These are phyloP conservation scores for Aspergillus heteromorphus DNA, from an alignment of 495 filamentous ascomycete genomes.

Conservation along the genomic window DNA sequence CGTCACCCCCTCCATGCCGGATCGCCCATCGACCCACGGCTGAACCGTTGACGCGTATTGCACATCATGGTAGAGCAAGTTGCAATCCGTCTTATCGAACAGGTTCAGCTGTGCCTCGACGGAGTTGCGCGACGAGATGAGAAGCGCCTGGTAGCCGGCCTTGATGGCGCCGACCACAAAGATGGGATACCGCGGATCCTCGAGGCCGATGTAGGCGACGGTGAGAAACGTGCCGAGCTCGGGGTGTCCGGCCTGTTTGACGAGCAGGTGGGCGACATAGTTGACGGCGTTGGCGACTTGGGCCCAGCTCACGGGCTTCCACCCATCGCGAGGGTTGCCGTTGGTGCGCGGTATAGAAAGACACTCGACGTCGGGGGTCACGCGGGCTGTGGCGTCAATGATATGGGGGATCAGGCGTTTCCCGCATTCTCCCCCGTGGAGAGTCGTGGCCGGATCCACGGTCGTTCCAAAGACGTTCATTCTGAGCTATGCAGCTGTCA, in stretches of 20 bases:
- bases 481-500: too few species aligned
- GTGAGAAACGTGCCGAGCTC: conserved; percentile 18
- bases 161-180: conserved; percentile 36
- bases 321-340: conserved; percentile 18
- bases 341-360: conserved; percentile 8
- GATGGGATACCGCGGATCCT: conserved; percentile 31
- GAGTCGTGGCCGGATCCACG: not conserved
- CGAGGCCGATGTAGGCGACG: conserved; percentile 34
- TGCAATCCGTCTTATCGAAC: conserved; percentile 28
- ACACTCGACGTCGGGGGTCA: conserved; percentile 12
- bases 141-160: conserved; percentile 21
- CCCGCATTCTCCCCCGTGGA: conserved; percentile 10
- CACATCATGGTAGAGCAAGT: conserved; percentile 22
- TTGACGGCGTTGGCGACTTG: conserved; percentile 35
- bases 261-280: conserved; percentile 33
- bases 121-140: conserved; percentile 37
- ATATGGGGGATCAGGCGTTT: conserved; percentile 15
- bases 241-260: conserved; percentile 22
- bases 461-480: conserved; percentile 6
- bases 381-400: conserved; percentile 14
- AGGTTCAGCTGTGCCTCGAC: conserved; percentile 33
- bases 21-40: conserved; percentile 15
- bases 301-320: conserved; percentile 20
- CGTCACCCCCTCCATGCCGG: conserved; percentile 13
- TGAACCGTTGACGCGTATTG: conserved; percentile 5